Evolutionary conservation across 2,329 filamentous ascomycete species (phyloP).

Genomic region (Alternaria tenuissima): DNA sequence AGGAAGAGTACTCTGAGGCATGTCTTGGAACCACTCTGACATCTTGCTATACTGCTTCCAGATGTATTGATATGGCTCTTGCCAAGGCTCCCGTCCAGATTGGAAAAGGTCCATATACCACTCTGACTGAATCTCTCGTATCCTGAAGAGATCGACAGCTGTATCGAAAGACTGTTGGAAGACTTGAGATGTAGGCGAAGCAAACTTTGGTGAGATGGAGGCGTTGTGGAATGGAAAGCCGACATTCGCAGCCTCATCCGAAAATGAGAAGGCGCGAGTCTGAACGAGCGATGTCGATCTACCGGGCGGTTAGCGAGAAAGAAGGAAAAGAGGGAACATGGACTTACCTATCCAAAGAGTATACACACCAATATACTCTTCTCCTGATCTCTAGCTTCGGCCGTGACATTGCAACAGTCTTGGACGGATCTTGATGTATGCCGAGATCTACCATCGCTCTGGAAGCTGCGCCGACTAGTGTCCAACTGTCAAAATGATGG

Average conservation of each 20-base stretch:
- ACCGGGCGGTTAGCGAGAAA: neutral
- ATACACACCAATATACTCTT: slow-evolving; percentile 88
- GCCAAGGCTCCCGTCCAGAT: slow-evolving; percentile 72
- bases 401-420: slow-evolving; percentile 72
- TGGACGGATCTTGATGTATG: slow-evolving; percentile 88
- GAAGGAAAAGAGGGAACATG: too few species aligned
- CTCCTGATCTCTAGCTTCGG: slow-evolving; percentile 78
- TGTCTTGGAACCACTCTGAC: slow-evolving; percentile 81
- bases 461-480: slow-evolving; percentile 87
- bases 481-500: slow-evolving; percentile 92
- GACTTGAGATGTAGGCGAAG: slow-evolving; percentile 58
- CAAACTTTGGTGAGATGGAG: slow-evolving; percentile 52
- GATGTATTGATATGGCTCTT: slow-evolving; percentile 74
- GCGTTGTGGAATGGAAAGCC: slow-evolving; percentile 68
- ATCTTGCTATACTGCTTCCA: slow-evolving; percentile 80
- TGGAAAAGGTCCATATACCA: slow-evolving; percentile 93
- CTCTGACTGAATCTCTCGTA: slow-evolving; percentile 84
- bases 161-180: slow-evolving; percentile 70
- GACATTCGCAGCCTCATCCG: slow-evolving; percentile 85
- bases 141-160: slow-evolving; percentile 79
- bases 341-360: slow-evolving; percentile 80
- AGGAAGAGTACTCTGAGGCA: slow-evolving; percentile 71
- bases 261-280: slow-evolving; percentile 89
- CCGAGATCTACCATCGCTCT: slow-evolving; percentile 89
- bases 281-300: slow-evolving; percentile 90